phyloP scores from a whole-genome alignment of 1,284 basidiomycete genomes.

The Neolentinus lepideus region DNA sequence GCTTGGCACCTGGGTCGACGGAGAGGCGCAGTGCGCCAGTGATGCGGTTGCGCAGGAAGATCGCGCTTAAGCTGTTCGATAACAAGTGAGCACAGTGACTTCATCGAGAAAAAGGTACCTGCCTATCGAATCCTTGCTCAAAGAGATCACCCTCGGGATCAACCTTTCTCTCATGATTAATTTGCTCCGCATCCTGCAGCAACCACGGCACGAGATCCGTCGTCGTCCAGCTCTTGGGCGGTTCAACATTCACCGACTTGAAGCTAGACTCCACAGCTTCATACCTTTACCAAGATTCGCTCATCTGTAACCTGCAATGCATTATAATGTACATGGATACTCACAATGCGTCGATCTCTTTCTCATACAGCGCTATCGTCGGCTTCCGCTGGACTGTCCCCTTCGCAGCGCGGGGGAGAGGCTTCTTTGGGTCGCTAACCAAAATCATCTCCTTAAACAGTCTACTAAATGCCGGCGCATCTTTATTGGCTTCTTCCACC shows the following conservation, averaged over 20 bases:
- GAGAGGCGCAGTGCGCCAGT: slow-evolving; percentile 22
- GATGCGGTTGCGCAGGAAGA: slow-evolving; percentile 32
- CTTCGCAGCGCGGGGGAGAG: slow-evolving; percentile 29
- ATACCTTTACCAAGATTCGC: slow-evolving; percentile 18
- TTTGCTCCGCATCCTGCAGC: slow-evolving; percentile 16
- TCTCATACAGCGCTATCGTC: slow-evolving; percentile 24
- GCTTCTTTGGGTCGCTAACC: slow-evolving; percentile 22
- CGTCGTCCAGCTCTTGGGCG: slow-evolving; percentile 9
- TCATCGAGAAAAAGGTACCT: background rate
- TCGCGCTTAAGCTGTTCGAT: slow-evolving; percentile 28
- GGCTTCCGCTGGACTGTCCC: slow-evolving; percentile 22
- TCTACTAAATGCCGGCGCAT: slow-evolving; percentile 30
- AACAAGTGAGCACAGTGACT: background rate
- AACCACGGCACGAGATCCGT: slow-evolving; percentile 13
- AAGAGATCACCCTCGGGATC: slow-evolving; percentile 29
- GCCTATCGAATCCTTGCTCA: slow-evolving; percentile 34
- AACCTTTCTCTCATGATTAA: slow-evolving; percentile 18
- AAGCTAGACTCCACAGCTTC: slow-evolving; percentile 20
- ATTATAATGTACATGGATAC: slow-evolving; percentile 15
- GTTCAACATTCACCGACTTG: slow-evolving; percentile 6
- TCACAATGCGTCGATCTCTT: slow-evolving; percentile 28
- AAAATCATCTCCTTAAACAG: slow-evolving; percentile 34
- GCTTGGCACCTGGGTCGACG: slow-evolving; percentile 12
- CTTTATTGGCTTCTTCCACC: slow-evolving; percentile 26
- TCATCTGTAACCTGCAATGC: slow-evolving; percentile 19